Base-by-base conservation (phyloP, 2,329 filamentous ascomycete species). In the Stemphylium lycopersici region DNA sequence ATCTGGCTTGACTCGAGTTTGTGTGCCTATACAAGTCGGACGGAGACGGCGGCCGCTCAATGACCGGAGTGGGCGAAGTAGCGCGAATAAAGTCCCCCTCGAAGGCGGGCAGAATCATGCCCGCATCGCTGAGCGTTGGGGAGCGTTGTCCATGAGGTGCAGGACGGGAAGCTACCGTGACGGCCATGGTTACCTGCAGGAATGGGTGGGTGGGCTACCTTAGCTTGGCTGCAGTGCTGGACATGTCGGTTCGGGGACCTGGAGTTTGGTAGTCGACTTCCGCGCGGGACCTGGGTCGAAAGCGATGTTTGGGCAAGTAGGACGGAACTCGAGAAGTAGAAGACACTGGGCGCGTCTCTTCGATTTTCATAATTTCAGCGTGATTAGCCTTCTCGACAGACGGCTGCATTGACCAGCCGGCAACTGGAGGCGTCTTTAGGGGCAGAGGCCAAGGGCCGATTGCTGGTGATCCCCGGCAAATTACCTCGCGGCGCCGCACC, bases 121-220 rank as follows among this genome's bases (percentile, higher is more conserved):
- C 93, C 47, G 92, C 91, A 75, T 96, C 96, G 51, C 91, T 96
- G 68, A 97, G 80, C 2, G 93, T 96, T 41, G 93, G 93, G 55
- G 91, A 96, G 38, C 69, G 63, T 60, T 53, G 65, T 24, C 57
- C 61, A 51, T 56, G 39, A 22, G 46, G 45, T 33, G 53, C 44
- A 58, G 52, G 45, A 51, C 52, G 61, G 56, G 62, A 50, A 56
- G 59, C 51, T 59, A 61, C 58, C 44, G 57, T 57, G 52, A 63
- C 54, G 45, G 59, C 66, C 66, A 68, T 67, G 57, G 54, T 51
- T 58, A 58, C 54, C 45, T 37, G 45, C 54, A 45, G 48, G 46
- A 53, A 50, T 48, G 45, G 49, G 37, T 52, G 48, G 52, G 58
- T 54, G 52, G 49, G 59, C 58, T 69, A 67, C 58, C 46, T 59